Evolutionary conservation across 2,329 filamentous ascomycete species (phyloP).

Genomic region (Leptodontidium sp.): DNA sequence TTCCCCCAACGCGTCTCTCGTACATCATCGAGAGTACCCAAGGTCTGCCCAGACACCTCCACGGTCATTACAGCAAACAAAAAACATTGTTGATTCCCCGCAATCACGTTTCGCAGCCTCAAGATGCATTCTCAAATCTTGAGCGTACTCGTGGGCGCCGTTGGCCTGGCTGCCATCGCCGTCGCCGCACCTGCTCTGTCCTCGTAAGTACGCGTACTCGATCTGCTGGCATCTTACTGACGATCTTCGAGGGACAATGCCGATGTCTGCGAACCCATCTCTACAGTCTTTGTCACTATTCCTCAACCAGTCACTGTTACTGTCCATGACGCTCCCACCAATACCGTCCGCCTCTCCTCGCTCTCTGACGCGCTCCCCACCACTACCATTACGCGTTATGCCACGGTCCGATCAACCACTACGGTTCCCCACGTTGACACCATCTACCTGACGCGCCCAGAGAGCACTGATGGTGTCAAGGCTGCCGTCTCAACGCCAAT

Average conservation of each 20-base stretch:
- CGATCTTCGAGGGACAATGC: conserved; percentile 16
- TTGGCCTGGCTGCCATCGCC: conserved; percentile 35
- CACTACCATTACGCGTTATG: conserved; percentile 27
- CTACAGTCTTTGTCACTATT: conserved; percentile 37
- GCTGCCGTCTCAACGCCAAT: conserved; percentile 15
- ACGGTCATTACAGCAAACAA: conserved; percentile 19
- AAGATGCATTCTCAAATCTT: conserved; percentile 40
- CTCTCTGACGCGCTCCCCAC: conserved; percentile 10
- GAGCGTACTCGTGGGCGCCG: conserved; percentile 20
- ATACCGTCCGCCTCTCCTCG: conserved; percentile 33
- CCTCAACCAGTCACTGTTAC: conserved; percentile 32
- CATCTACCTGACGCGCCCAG: conserved; percentile 13
- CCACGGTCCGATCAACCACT: conserved; percentile 23
- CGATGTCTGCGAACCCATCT: conserved; percentile 28
- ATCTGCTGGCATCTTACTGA: conserved; percentile 25
- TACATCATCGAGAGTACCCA: not conserved
- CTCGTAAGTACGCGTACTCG: conserved; percentile 32
- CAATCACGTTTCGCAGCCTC: conserved; percentile 17
- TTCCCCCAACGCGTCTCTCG: conserved; percentile 5
- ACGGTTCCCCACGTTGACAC: not conserved
- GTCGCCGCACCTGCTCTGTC: conserved; percentile 31
- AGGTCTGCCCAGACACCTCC: not conserved
- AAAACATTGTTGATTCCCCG: conserved; percentile 16
- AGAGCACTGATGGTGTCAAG: conserved; percentile 8
- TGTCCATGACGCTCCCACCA: conserved; percentile 25